Evolutionary conservation across 116 monocot species (phyloP).

Genomic region (Iris pallida): DNA sequence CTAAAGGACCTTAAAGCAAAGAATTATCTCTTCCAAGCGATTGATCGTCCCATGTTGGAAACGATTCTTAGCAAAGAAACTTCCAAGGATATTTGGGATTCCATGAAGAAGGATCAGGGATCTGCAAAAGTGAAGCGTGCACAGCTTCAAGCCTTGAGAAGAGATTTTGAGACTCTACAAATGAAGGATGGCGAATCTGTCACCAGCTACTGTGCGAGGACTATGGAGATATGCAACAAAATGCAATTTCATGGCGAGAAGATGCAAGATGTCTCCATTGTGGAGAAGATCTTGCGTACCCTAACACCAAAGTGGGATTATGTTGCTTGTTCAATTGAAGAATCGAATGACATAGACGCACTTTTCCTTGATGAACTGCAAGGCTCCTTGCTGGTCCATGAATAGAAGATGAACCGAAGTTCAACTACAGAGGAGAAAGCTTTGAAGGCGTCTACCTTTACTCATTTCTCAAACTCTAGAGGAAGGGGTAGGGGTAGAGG

Average conservation of each 20-base stretch:
- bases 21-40: neutral
- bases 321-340: no score
- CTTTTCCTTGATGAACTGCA: no score
- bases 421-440: no score
- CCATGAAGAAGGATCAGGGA: neutral
- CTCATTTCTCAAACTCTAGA: no score
- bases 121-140: neutral
- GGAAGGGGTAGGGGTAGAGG: no score
- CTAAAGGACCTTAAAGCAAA: neutral
- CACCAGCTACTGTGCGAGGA: neutral
- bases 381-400: no score
- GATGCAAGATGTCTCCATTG: neutral
- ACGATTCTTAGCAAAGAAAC: slow-evolving; percentile 3
- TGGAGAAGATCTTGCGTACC: neutral
- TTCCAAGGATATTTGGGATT: slow-evolving; percentile 6
- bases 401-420: no score
- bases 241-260: neutral
- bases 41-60: neutral
- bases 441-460: no score
- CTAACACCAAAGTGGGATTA: neutral
- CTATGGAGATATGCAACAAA: neutral
- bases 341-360: no score
- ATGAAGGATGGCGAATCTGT: neutral
- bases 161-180: neutral
- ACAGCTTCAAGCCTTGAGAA: slow-evolving; percentile 5